Base-by-base conservation (phyloP, 2,329 filamentous ascomycete genomes). In the Phialocephala subalpina region DNA sequence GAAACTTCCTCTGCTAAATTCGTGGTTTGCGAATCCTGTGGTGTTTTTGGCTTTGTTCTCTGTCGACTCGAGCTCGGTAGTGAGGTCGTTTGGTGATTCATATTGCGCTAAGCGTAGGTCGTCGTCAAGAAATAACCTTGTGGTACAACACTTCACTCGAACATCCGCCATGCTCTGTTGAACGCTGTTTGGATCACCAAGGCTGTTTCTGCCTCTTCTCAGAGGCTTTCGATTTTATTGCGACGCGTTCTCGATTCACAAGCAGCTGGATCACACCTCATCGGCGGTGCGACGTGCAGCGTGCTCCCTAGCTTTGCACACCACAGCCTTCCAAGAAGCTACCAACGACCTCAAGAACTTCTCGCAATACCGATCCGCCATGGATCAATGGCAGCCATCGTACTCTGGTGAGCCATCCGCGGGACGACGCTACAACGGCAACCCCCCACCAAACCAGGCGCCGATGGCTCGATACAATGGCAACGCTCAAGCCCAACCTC, bases 401-500 rank as follows among this genome's bases (percentile, higher is more conserved):
- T 92, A 92, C 80, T 81, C 86, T 78, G 89, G 92, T 79, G 82
- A 88, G 77, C 79, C 85, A 75, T 84, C 83, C 77, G 83, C 89
- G 76, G 84, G 86, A 80, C 87, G 90, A 81, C 29, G 29, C 29
- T 90, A 89, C 78, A 89, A 87, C 79, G 83, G 84, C 78, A 80
- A 80, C 71, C 77, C 80, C 73, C 78, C 79, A 65, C 78, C 78
- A 68, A 68, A 69, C 65, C 82, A 84, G 77, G 80, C 84, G 70
- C 81, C 82, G 72, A 79, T 83, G 70, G 71, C 79, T 69, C 78
- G 81, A 73, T 85, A 84, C 76, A 76, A 73, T 62, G 65, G 67
- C 40, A 74, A 69, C 60, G 49, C 69, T 56, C 72, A 74, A 77
- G 76, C 81, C 68, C 82, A 87, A 75, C 82, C 86, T 66, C 49